Evolutionary conservation across 129 eudicot genomes (phyloP), one percentile per base, ranked within the genome.

Genomic region (Arctium lappa): DNA sequence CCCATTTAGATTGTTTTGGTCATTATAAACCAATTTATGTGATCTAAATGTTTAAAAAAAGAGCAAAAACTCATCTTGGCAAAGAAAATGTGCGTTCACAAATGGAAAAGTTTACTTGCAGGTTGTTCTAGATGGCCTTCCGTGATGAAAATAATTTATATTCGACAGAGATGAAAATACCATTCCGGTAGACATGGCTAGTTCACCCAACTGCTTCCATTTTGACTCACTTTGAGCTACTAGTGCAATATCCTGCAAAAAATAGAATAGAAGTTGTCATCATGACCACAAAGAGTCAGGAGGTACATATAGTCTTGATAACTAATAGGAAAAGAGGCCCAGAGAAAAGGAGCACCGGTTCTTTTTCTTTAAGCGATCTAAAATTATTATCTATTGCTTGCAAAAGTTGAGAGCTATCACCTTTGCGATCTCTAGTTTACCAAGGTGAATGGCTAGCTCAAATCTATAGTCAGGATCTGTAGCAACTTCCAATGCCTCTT

Each of bases 171-270:
- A 69, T 12, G 16, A 34, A 60, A 10, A 30, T 86, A 95, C 98
- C 98, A 82, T 92, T 86, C 98, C 98, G 18, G 90, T 77, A 72
- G 98, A 95, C 98, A 95, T 91, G 74, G 98, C 98, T 78, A 95
- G 87, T 90, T 95, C 98, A 75, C 98, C 98, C 94, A 95, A 86
- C 77, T 95, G 98, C 87, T 95, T 95, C 98, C 98, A 95, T 83
- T 95, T 95, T 74, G 98, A 88, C 85, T 92, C 98, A 44, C 97
- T 95, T 77, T 92, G 97, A 40, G 90, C 97, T 83, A 86, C 94
- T 73, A 80, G 22, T 1, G 98, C 98, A 72, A 95, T 95, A 71
- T 95, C 98, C 98, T 95, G 88, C 38, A 85, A 69, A 34, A 74
- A 31, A 65, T 10, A 74, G 37, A 82, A 82, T 53, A 63, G 10